Evolutionary conservation across 169 alveolate species (phyloP).

Genomic region (Cryptosporidium parvum): DNA sequence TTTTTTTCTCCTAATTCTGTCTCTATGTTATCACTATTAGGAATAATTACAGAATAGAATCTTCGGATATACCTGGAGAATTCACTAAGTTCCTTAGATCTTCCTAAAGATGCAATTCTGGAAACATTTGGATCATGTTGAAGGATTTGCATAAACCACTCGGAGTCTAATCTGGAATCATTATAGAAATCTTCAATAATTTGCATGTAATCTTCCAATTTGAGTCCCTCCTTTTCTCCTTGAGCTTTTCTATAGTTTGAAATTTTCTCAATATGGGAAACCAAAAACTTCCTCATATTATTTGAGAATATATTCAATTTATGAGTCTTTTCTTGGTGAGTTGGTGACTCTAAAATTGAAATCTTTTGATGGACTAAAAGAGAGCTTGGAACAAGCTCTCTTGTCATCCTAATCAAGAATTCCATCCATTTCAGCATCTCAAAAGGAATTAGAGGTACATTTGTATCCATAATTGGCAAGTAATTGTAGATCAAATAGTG

Average conservation of each 20-base stretch:
- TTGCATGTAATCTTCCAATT: conserved; percentile 19
- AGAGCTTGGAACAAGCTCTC: conserved; percentile 75
- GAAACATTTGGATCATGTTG: conserved; percentile 17
- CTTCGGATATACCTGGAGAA: conserved; percentile 38
- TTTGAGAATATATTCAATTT: conserved; percentile 73
- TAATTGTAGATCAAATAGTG: conserved; percentile 30
- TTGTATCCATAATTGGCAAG: conserved; percentile 74
- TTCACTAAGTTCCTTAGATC: conserved; percentile 1
- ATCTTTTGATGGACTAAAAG: conserved; percentile 70
- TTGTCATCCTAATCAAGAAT: conserved; percentile 77
- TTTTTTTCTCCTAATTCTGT: neutral
- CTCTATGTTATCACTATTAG: neutral
- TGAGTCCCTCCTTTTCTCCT: conserved; percentile 75
- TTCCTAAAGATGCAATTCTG: conserved; percentile 23
- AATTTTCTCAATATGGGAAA: conserved; percentile 40
- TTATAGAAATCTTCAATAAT: conserved; percentile 13
- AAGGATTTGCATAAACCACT: conserved; percentile 17
- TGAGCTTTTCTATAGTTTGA: conserved; percentile 61
- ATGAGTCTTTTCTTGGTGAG: conserved; percentile 78
- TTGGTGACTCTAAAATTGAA: conserved; percentile 76
- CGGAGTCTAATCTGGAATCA: conserved; percentile 14
- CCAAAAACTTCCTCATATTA: conserved; percentile 75
- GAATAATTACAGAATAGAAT: conserved; percentile 18
- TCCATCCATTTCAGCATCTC: conserved; percentile 86
- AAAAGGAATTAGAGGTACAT: conserved; percentile 86